Evolutionary conservation across 768 basidiomycete species (phyloP).

Genomic region (Saitozyma sp.): DNA sequence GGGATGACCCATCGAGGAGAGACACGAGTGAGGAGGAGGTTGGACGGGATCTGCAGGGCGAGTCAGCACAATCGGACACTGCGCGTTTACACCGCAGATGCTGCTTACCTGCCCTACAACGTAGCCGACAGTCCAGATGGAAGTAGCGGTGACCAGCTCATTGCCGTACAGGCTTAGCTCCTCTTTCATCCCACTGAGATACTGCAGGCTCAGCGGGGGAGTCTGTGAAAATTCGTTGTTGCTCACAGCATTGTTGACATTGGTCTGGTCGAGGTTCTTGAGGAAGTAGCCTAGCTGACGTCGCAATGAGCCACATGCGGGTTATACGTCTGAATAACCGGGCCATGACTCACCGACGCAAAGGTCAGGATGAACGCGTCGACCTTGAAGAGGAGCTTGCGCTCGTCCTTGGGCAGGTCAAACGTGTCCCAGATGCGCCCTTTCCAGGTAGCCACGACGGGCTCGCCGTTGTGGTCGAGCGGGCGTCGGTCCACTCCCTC

Average conservation of each 20-base stretch:
- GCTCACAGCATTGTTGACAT: conserved; percentile 34
- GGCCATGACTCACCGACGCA: conserved; percentile 16
- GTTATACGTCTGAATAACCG: neutral
- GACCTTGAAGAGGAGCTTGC: conserved; percentile 32
- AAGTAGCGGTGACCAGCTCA: conserved; percentile 32
- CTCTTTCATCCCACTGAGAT: conserved; percentile 41
- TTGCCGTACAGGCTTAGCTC: conserved; percentile 39
- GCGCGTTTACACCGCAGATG: no score
- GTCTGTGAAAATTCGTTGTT: neutral
- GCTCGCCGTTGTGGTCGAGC: neutral
- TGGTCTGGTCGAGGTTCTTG: conserved; percentile 32
- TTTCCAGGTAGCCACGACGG: conserved; percentile 6
- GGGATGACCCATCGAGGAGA: conserved; percentile 46
- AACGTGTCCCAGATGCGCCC: conserved; percentile 34
- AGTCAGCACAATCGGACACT: conserved; percentile 17
- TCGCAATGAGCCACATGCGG: neutral
- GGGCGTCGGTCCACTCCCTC: no score
- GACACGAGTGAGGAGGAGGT: conserved; percentile 39
- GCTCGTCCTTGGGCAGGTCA: conserved; percentile 9
- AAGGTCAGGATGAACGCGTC: conserved; percentile 28
- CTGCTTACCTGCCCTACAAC: conserved; percentile 22
- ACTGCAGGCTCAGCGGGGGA: conserved; percentile 5
- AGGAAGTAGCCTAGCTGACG: conserved; percentile 25
- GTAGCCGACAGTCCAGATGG: conserved; percentile 42
- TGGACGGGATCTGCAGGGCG: conserved; percentile 16